phyloP scores from a whole-genome alignment of 257 asterid species.

The Plantago elongata region DNA sequence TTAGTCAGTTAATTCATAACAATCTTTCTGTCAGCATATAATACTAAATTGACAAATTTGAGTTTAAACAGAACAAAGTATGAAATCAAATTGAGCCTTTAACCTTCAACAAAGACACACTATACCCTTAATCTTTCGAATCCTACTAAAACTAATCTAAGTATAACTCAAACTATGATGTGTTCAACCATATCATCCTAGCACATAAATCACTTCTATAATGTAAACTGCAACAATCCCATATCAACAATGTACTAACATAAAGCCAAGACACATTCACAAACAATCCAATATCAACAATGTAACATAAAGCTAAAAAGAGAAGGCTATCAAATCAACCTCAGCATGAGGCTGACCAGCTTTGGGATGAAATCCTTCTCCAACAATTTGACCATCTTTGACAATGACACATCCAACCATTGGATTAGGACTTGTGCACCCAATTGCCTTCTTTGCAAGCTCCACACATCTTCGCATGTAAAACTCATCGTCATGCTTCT shows the following conservation, averaged over 20 bases:
- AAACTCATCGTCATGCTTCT: constrained; percentile 46
- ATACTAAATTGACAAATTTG: neutral
- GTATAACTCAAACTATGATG: no score
- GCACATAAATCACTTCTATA: neutral
- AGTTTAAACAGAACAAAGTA: neutral
- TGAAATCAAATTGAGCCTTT: neutral
- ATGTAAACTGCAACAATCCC: neutral
- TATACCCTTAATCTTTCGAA: neutral
- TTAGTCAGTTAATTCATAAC: constrained; percentile 6
- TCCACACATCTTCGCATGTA: constrained; percentile 82
- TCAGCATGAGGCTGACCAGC: constrained; percentile 99
- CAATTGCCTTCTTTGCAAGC: constrained; percentile 77
- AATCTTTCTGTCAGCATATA: constrained; percentile 8
- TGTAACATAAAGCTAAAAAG: neutral
- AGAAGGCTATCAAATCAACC: constrained; percentile 31
- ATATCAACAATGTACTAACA: no score
- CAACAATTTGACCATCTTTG: constrained; percentile 74
- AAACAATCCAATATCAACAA: no score
- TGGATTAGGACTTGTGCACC: constrained; percentile 88
- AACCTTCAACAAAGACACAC: neutral
- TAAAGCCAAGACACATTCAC: no score
- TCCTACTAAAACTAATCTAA: neutral
- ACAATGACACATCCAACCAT: constrained; percentile 97
- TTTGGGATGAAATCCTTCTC: constrained; percentile 92
- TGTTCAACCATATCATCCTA: neutral